These are phyloP conservation scores for Ceratobasidium sp. DNA, from an alignment of 1,284 basidiomycete genomes.

Conservation along the genomic window DNA sequence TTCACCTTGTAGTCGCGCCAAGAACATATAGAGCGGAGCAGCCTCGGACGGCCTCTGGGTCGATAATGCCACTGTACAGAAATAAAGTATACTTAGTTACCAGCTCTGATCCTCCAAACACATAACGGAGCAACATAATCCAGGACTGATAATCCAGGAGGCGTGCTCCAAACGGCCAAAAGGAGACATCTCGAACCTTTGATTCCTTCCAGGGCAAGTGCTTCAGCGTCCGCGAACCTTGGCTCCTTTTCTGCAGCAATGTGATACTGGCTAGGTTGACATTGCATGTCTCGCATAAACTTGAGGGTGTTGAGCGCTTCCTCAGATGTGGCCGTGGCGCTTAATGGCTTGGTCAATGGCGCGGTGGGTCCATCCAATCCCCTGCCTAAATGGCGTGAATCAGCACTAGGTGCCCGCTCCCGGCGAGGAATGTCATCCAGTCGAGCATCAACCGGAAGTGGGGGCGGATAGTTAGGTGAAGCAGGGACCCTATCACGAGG, in stretches of 20 bases:
- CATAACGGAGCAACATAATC: not conserved
- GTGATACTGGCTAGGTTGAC: conserved; percentile 34
- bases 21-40: conserved; percentile 34
- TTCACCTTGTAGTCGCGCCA: conserved; percentile 36
- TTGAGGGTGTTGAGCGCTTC: conserved; percentile 39
- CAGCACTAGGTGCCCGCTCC: conserved; percentile 10
- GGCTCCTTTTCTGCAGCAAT: conserved; percentile 39
- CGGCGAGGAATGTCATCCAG: conserved; percentile 27
- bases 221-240: conserved; percentile 33
- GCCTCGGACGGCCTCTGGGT: conserved; percentile 27
- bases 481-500: conserved; percentile 31
- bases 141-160: conserved; percentile 14
- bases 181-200: conserved; percentile 38
- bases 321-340: conserved; percentile 33
- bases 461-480: conserved; percentile 29
- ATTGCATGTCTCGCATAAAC: conserved; percentile 41
- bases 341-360: conserved; percentile 14
- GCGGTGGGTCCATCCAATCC: conserved; percentile 14
- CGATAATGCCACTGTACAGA: conserved; percentile 31
- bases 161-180: conserved; percentile 13
- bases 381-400: conserved; percentile 20
- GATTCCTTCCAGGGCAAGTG: conserved; percentile 35
- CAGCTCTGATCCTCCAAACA: not conserved
- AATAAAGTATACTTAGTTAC: conserved; percentile 30
- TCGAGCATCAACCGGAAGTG: conserved; percentile 16